phyloP scores from a whole-genome alignment of 495 filamentous ascomycete genomes.

The Zalerion maritima region DNA sequence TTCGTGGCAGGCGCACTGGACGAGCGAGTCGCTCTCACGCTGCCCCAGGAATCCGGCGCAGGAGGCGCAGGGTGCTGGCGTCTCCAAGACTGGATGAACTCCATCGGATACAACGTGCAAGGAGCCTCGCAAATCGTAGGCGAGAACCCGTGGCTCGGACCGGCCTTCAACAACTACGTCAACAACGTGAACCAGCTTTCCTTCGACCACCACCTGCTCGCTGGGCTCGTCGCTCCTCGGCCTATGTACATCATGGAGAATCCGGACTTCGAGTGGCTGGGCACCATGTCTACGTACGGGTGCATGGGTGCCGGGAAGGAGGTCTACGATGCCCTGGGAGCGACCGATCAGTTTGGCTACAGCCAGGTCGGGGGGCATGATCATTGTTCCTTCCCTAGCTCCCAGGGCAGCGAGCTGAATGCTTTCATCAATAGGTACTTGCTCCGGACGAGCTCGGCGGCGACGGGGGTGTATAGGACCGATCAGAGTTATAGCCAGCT shows the following conservation, averaged over 20 bases:
- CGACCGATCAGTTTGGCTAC: constrained; percentile 17
- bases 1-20: constrained; percentile 34
- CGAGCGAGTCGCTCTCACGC: constrained; percentile 26
- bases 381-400: constrained; percentile 25
- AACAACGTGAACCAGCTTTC: constrained; percentile 14
- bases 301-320: constrained; percentile 20
- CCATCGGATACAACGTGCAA: constrained; percentile 25
- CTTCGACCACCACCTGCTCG: constrained; percentile 28
- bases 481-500: constrained; percentile 14
- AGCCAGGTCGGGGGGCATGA: constrained; percentile 17
- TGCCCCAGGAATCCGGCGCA: constrained; percentile 34
- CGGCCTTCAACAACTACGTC: constrained; percentile 16
- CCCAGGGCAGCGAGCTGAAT: constrained; percentile 19
- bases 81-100: constrained; percentile 21
- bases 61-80: constrained; percentile 36
- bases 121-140: constrained; percentile 28
- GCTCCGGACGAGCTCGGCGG: constrained; percentile 10
- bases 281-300: constrained; percentile 23
- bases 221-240: constrained; percentile 24
- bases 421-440: constrained; percentile 28
- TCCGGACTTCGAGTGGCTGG: constrained; percentile 27
- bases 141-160: constrained; percentile 34
- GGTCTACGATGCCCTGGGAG: constrained; percentile 19
- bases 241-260: constrained; percentile 29
- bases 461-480: constrained; percentile 20